A percentile compares a stretch with the other conserved stretches of the same genome.
Conservation (phyloP, 768 basidiomycete species). For the Cystoderma amianthinum region DNA sequence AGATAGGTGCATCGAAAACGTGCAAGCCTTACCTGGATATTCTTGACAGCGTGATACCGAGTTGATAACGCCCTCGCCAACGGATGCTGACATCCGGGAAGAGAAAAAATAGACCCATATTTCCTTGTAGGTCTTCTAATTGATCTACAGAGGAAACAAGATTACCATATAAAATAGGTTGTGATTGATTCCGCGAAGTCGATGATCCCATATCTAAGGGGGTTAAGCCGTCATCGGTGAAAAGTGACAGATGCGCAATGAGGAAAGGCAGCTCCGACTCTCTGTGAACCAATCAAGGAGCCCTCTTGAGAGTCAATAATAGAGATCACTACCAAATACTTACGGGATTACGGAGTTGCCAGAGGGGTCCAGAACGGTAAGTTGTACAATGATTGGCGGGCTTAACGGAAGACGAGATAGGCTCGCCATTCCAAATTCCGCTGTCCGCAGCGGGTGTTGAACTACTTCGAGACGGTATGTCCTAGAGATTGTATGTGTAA, state of each 20-base stretch:
- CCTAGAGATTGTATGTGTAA: conserved; percentile 26
- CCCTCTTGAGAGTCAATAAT: conserved; percentile 2
- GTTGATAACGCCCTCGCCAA: conserved; percentile 66
- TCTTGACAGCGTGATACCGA: conserved; percentile 67
- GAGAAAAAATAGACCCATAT: conserved; percentile 78
- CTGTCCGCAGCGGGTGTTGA: conserved; percentile 77
- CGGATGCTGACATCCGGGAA: conserved; percentile 90
- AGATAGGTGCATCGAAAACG: conserved; percentile 9
- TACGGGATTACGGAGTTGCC: conserved; percentile 76
- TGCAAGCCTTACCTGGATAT: conserved; percentile 59
- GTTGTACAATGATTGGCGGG: conserved; percentile 77
- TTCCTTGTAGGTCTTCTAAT: conserved; percentile 74
- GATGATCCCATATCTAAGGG: conserved; percentile 60
- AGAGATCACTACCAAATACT: conserved; percentile 24
- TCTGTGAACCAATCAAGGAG: conserved; percentile 30
- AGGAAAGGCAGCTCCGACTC: conserved; percentile 85
- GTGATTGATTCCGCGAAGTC: conserved; percentile 39
- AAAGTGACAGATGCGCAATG: conserved; percentile 75
- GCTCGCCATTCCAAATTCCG: conserved; percentile 70
- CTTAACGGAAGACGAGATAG: conserved; percentile 79
- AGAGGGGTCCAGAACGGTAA: conserved; percentile 65
- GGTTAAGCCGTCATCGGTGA: conserved; percentile 58
- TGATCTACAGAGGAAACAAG: conserved; percentile 79
- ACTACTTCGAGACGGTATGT: conserved; percentile 79
- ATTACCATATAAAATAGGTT: conserved; percentile 75